phyloP scores from a whole-genome alignment of 192 early-diverging fungal species.

The Endogone sp. region DNA sequence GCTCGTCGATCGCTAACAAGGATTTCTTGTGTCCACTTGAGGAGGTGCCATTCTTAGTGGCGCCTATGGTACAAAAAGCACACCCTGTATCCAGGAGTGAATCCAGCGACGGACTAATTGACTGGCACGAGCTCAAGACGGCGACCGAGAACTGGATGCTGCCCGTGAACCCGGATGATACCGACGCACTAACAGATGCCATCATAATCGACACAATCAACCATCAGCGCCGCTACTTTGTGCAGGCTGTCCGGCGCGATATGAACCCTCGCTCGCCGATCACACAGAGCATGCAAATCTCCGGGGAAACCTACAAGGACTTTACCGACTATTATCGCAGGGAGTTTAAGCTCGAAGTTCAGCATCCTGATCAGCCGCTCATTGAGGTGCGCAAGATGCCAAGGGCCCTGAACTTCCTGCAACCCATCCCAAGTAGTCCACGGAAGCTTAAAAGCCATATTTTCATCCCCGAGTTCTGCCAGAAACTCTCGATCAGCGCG shows the following conservation, averaged over 20 bases:
- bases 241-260: constrained; percentile 26
- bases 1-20: constrained; percentile 42
- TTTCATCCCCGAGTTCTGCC: constrained; percentile 37
- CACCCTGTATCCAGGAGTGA: constrained; percentile 10
- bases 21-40: constrained; percentile 44
- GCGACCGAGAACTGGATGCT: constrained; percentile 3
- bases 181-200: constrained; percentile 12
- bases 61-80: constrained; percentile 30
- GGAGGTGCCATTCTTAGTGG: constrained; percentile 51
- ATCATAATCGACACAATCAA: constrained; percentile 37
- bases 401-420: constrained; percentile 42
- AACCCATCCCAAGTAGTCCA: constrained; percentile 13
- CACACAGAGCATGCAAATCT: constrained; percentile 2
- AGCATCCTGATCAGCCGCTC: constrained; percentile 29
- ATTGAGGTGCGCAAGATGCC: constrained; percentile 27
- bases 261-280: constrained; percentile 23
- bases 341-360: constrained; percentile 10
- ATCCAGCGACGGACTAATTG: constrained; percentile 32
- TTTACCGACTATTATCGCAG: constrained; percentile 43
- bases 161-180: constrained; percentile 16
- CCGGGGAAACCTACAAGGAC: constrained; percentile 21
- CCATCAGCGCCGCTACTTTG: constrained; percentile 37
- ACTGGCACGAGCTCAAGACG: constrained; percentile 41
- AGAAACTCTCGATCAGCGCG: constrained; percentile 26
- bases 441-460: constrained; percentile 20